These are phyloP conservation scores for Nicotiana noctiflora DNA, from an alignment of 257 asterid species.

Conservation along the genomic window DNA sequence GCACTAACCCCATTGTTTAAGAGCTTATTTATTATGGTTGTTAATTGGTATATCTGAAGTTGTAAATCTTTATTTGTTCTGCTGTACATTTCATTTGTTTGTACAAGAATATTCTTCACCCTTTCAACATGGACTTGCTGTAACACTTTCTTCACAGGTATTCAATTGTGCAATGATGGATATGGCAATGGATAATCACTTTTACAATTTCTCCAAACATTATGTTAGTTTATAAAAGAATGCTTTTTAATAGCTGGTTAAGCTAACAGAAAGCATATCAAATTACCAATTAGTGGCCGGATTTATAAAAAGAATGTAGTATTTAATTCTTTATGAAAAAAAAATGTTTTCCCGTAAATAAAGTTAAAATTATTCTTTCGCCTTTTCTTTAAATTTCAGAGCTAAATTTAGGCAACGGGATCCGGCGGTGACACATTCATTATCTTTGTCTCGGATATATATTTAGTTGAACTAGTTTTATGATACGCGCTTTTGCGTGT, in stretches of 20 bases:
- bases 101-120: background rate
- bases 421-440: no score
- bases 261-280: background rate
- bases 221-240: no score
- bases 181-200: background rate
- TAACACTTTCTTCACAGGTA: background rate
- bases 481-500: no score
- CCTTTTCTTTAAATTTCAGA: background rate
- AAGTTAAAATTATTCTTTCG: background rate
- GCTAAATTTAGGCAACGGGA: background rate
- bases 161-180: background rate
- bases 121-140: background rate
- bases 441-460: no score
- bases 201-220: background rate
- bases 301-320: background rate
- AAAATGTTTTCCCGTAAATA: background rate
- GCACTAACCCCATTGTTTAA: conserved; percentile 19
- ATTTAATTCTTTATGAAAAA: background rate
- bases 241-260: background rate
- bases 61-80: background rate
- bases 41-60: conserved; percentile 8
- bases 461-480: no score
- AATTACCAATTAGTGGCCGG: background rate
- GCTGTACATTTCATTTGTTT: conserved; percentile 4
- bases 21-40: background rate